Percentiles rank a stretch among this genome's conserved stretches.
phyloP scores from a whole-genome alignment of 805 yeast genomes.

The Metschnikowia lochheadii region DNA sequence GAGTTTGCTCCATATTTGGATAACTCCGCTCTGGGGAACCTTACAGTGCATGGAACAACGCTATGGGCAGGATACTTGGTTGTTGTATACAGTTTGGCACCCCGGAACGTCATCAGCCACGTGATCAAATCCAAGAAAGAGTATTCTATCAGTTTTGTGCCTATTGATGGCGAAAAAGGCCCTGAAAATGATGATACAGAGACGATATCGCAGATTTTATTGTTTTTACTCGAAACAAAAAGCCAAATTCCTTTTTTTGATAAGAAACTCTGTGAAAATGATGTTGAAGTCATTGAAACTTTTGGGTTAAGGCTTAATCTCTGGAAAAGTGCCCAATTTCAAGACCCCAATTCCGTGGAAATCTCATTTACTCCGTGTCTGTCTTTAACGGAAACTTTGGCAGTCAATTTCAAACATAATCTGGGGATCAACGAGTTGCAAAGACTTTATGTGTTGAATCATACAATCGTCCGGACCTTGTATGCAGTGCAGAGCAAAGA shows the following conservation, averaged over 20 bases:
- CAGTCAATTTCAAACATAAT: constrained; percentile 19
- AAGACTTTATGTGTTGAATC: constrained; percentile 20
- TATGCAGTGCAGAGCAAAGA: constrained; percentile 14
- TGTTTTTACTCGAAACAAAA: background rate
- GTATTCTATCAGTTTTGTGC: constrained; percentile 9
- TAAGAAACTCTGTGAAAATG: background rate
- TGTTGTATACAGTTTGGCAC: constrained; percentile 11
- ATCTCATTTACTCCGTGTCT: background rate
- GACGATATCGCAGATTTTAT: background rate
- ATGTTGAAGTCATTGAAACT: constrained; percentile 2
- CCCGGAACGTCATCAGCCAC: constrained; percentile 17
- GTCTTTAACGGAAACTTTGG: constrained; percentile 8
- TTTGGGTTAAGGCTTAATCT: constrained; percentile 15
- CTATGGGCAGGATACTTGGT: constrained; percentile 7
- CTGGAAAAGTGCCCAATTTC: constrained; percentile 15
- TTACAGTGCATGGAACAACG: constrained; percentile 14
- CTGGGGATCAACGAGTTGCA: constrained; percentile 20
- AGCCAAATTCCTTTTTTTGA: background rate
- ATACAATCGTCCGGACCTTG: constrained; percentile 11
- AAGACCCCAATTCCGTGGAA: background rate
- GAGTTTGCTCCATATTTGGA: constrained; percentile 18
- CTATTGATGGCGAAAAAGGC: background rate
- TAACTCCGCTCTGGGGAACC: constrained; percentile 24
- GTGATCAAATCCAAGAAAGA: constrained; percentile 19
- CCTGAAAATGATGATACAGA: background rate